Percentiles rank a stretch among this genome's conserved stretches.
phyloP scores from a whole-genome alignment of 306 rosid genomes.

The Acmispon strigosus region DNA sequence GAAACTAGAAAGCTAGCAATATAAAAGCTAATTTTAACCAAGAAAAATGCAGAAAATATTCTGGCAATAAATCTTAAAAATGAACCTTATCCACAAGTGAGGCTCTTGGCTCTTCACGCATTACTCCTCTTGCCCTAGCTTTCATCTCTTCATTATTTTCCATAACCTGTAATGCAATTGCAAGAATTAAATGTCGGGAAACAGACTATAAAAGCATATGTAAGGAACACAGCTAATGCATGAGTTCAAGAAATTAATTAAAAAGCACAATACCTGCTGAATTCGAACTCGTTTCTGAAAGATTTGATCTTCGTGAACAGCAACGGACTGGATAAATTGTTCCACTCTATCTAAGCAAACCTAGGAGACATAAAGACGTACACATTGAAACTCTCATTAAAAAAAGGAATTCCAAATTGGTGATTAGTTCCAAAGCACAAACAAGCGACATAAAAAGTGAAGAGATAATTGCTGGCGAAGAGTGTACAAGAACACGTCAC shows the following conservation, averaged over 20 bases:
- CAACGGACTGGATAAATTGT: constrained; percentile 69
- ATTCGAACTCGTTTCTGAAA: constrained; percentile 88
- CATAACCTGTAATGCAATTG: constrained; percentile 40
- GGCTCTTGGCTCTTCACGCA: constrained; percentile 42
- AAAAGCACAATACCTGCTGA: constrained; percentile 62
- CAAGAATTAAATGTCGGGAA: constrained; percentile 16
- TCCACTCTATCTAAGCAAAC: constrained; percentile 82
- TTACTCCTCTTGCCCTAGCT: constrained; percentile 69
- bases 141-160: constrained; percentile 78
- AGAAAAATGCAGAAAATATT: not conserved
- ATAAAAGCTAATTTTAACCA: not conserved
- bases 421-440: not conserved
- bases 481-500: not conserved
- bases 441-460: not conserved
- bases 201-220: not conserved
- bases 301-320: constrained; percentile 79
- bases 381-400: not conserved
- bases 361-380: constrained; percentile 33
- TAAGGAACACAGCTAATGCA: constrained; percentile 11
- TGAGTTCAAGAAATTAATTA: constrained; percentile 5
- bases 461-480: not conserved
- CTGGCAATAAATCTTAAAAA: not conserved
- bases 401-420: not conserved
- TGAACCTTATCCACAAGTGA: constrained; percentile 68
- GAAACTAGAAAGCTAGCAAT: not conserved